Evolutionary conservation across 345 rosid genomes (phyloP).

Genomic region (Moricandia moricandioides): DNA sequence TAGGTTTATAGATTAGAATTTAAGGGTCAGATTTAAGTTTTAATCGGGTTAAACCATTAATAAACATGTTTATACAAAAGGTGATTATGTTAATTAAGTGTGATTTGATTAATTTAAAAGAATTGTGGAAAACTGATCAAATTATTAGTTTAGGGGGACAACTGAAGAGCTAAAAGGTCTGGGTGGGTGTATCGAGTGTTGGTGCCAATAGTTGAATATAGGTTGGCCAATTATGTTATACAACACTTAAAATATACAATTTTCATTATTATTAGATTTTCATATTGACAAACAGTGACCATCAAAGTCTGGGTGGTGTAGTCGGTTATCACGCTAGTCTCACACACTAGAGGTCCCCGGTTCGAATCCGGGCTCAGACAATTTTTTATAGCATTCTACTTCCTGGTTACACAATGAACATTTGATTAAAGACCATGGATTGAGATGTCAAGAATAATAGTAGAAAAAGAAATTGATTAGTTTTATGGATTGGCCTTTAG

Average conservation of each 20-base stretch:
- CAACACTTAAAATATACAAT: not conserved
- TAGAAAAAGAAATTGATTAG: not conserved
- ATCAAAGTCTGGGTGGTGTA: slow-evolving; percentile 36
- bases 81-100: too few species aligned
- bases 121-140: too few species aligned
- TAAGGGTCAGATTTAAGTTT: too few species aligned
- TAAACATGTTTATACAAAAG: too few species aligned
- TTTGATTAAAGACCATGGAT: not conserved
- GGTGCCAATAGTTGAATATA: too few species aligned
- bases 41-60: too few species aligned
- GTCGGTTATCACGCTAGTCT: slow-evolving; percentile 79
- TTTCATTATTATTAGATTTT: not conserved
- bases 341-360: slow-evolving; percentile 81
- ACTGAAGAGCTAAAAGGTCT: too few species aligned
- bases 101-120: too few species aligned
- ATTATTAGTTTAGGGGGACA: too few species aligned
- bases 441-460: not conserved
- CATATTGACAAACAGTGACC: not conserved
- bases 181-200: too few species aligned
- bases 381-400: not conserved
- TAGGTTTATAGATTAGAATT: too few species aligned
- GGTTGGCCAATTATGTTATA: not conserved
- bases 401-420: not conserved
- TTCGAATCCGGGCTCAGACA: slow-evolving; percentile 75
- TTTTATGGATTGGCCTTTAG: not conserved